Evolutionary conservation across 1,284 basidiomycete species (phyloP), one percentile per base, ranked within the genome.

Genomic region (Anthracocystis setariae): DNA sequence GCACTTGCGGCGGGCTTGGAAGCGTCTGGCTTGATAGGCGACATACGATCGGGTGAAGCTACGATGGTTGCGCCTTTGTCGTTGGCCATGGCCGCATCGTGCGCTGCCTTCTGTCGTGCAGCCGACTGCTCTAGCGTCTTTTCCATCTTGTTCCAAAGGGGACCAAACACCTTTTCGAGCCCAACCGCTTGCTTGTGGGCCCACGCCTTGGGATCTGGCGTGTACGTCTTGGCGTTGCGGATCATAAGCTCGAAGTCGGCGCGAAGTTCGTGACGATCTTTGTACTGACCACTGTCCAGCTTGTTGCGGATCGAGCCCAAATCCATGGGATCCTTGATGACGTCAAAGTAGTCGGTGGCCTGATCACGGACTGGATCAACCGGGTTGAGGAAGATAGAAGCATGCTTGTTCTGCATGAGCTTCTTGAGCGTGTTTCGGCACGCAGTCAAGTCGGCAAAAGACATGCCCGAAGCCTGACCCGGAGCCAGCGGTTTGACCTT

Each of bases 311-410:
- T 92, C 0, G 93, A 94, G 47, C 89, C 90, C 13, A 98, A 86
- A 82, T 99, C 95, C 92, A 99, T 98, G 0, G 96, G 95, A 15
- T 90, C 86, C 82, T 92, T 91, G 84, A 99, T 91, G 59, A 95
- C 85, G 51, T 91, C 89, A 76, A 93, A 93, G 83, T 98, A 98
- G 55, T 82, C 67, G 3, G 77, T 78, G 20, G 77, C 81, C 53
- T 75, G 64, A 33, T 82, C 81, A 27, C 83, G 82, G 50, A 84
- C 80, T 0, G 84, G 84, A 57, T 84, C 95, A 23, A 98, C 94
- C 27, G 95, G 93, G 60, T 91, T 89, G 48, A 90, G 85, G 84
- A 98, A 98, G 59, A 91, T 82, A 33, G 84, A 81, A 1, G 90
- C 89, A 69, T 88, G 88, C 83, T 91, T 92, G 66, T 69, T 78